Evolutionary conservation across 2,329 filamentous ascomycete species (phyloP).

Genomic region (Penicillium sp.): DNA sequence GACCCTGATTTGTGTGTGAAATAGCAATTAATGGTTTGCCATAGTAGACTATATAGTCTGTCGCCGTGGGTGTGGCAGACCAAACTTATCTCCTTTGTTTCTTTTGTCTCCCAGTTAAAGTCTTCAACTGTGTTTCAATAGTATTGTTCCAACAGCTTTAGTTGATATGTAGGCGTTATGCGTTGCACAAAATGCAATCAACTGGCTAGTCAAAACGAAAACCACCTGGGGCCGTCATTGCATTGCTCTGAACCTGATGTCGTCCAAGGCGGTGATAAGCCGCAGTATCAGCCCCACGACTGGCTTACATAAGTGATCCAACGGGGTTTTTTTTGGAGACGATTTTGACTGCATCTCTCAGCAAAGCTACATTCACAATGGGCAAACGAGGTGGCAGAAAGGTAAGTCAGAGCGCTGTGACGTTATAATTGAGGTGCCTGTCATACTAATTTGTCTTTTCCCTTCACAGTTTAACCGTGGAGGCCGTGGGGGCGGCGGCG

Average conservation of each 20-base stretch:
- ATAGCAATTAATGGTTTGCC: conserved; percentile 32
- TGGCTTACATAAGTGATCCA: conserved; percentile 7
- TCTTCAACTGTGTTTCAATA: neutral
- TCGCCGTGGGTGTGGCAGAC: conserved; percentile 19
- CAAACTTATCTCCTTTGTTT: conserved; percentile 27
- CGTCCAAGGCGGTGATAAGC: conserved; percentile 1
- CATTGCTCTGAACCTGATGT: neutral
- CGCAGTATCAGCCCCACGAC: conserved; percentile 6
- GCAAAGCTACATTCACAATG: conserved; percentile 23
- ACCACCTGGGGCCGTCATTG: neutral
- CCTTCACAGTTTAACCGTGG: conserved; percentile 35
- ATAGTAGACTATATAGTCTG: conserved; percentile 31
- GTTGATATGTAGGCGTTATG: neutral
- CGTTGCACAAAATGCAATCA: neutral
- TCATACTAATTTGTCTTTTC: conserved; percentile 18
- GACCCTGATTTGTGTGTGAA: conserved; percentile 30
- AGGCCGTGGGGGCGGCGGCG: conserved; percentile 45
- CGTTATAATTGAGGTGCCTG: neutral
- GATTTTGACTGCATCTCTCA: conserved; percentile 9
- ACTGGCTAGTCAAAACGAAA: neutral
- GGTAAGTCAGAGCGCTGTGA: conserved; percentile 11
- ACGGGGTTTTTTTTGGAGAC: conserved; percentile 18
- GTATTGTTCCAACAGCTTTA: neutral
- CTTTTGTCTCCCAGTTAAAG: conserved; percentile 13
- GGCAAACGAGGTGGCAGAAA: conserved; percentile 34